Conservation (phyloP, 1,284 basidiomycete species). For the Trichosporon asahii region DNA sequence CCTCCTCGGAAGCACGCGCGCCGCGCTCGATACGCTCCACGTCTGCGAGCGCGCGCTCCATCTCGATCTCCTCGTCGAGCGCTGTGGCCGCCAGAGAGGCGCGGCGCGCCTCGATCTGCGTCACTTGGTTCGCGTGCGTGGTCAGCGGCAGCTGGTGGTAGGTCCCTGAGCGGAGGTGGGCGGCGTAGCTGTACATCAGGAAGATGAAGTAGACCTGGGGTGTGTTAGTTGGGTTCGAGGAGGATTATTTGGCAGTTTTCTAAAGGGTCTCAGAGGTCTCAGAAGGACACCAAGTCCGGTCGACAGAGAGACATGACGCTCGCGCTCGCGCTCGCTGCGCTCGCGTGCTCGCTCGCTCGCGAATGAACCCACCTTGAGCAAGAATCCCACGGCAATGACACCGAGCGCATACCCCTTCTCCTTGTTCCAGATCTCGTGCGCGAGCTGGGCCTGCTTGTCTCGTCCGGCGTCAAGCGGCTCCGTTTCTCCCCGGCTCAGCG, state of each 20-base stretch:
- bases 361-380: slow-evolving; percentile 68
- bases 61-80: slow-evolving; percentile 13
- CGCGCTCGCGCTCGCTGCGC: background rate
- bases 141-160: slow-evolving; percentile 75
- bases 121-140: slow-evolving; percentile 22
- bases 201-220: slow-evolving; percentile 84
- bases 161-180: slow-evolving; percentile 85
- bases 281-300: no score
- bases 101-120: slow-evolving; percentile 3
- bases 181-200: slow-evolving; percentile 88
- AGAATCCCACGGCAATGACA: slow-evolving; percentile 76
- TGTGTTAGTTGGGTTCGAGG: no score
- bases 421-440: slow-evolving; percentile 78
- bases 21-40: slow-evolving; percentile 9
- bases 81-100: background rate
- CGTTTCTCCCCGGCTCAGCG: slow-evolving; percentile 42
- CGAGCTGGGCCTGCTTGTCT: slow-evolving; percentile 57
- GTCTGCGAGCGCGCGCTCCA: slow-evolving; percentile 4
- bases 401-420: slow-evolving; percentile 77
- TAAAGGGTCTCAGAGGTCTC: no score
- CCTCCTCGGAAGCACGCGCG: background rate
- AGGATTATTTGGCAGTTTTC: no score
- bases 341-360: no score
- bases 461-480: slow-evolving; percentile 55
- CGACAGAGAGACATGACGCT: no score